Evolutionary conservation across 306 rosid genomes (phyloP), one percentile per base, ranked within the genome.

Genomic region (Rubus idaeus): DNA sequence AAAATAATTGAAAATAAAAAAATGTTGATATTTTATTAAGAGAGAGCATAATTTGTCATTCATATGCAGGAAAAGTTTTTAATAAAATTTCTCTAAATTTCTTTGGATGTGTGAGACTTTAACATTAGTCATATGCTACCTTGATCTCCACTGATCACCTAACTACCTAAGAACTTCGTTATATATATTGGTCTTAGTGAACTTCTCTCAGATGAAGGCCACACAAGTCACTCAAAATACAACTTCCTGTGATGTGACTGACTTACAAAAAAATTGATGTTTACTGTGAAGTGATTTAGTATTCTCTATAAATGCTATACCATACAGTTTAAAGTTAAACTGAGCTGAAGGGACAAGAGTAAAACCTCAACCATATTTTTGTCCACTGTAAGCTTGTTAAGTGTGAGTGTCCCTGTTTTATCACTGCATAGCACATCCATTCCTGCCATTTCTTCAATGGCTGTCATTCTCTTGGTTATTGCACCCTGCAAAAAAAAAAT

Each of bases 361-460:
- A 42, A 65, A 71, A 91, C 96, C 94, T 91, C 90, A 65, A 86
- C 80, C 77, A 86, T 50, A 46, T 73, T 84, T 84, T 86, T 89
- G 86, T 91, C 96, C 47, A 91, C 89, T 17, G 92, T 75, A 80
- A 91, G 96, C 90, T 89, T 89, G 89, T 91, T 91, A 40, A 91
- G 93, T 49, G 94, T 89, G 46, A 91, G 77, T 74, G 96, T 91
- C 62, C 92, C 92, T 37, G 96, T 91, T 83, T 91, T 89, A 80
- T 91, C 94, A 73, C 96, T 89, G 39, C 94, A 91, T 69, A 87
- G 61, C 46, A 91, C 90, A 80, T 89, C 93, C 96, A 91, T 91
- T 73, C 96, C 96, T 51, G 96, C 96, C 96, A 91, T 86, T 80
- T 91, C 93, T 75, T 89, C 93, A 78, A 91, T 89, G 58, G 96